Evolutionary conservation across 371 early-diverging fungal genomes (phyloP).

Genomic region (Actinomucor elegans): DNA sequence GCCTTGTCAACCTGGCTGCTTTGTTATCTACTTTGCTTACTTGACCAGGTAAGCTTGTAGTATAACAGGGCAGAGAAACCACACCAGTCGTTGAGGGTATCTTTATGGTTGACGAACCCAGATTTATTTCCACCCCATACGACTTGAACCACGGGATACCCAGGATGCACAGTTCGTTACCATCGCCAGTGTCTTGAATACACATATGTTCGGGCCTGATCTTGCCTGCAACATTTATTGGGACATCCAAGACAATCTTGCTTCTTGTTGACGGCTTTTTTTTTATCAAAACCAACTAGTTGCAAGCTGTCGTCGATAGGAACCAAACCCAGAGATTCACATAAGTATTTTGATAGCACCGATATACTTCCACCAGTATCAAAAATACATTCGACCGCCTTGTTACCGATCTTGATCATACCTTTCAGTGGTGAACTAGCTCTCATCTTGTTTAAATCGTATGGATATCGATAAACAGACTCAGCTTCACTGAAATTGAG

Average conservation of each 20-base stretch:
- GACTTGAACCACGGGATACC: conserved; percentile 22
- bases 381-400: conserved; percentile 4
- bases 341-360: conserved; percentile 4
- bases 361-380: conserved; percentile 16
- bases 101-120: background rate
- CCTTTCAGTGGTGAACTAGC: conserved; percentile 7
- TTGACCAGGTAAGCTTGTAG: background rate
- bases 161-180: conserved; percentile 7
- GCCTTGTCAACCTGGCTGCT: too few species aligned
- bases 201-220: conserved; percentile 1
- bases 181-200: background rate
- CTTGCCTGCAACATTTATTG: background rate
- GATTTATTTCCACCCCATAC: conserved; percentile 5
- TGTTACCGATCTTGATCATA: conserved; percentile 10
- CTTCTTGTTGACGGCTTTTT: background rate
- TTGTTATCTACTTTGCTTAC: background rate
- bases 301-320: conserved; percentile 12
- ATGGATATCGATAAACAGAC: conserved; percentile 12
- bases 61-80: background rate
- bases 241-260: background rate
- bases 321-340: background rate
- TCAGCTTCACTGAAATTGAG: background rate
- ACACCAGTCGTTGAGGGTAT: conserved; percentile 9
- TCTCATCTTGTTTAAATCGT: conserved; percentile 2
- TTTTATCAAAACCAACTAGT: background rate